phyloP scores from a whole-genome alignment of 2,329 filamentous ascomycete genomes.

The Aureobasidium lini region DNA sequence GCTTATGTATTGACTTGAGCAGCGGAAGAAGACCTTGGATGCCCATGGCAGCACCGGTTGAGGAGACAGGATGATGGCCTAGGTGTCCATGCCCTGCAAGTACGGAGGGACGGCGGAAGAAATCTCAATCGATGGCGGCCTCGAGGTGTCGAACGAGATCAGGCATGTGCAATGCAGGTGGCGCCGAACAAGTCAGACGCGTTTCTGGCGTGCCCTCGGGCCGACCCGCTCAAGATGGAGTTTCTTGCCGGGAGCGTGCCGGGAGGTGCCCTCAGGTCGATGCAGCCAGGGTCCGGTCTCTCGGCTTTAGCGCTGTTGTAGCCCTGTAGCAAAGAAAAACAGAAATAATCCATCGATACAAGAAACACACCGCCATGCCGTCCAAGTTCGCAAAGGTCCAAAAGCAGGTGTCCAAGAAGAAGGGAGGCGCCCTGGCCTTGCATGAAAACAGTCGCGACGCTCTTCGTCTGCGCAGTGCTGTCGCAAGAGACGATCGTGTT shows the following conservation, averaged over 20 bases:
- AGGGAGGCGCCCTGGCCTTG: conserved; percentile 62
- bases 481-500: conserved; percentile 74
- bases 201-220: not conserved
- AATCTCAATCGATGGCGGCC: not conserved
- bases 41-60: not conserved
- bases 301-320: not conserved
- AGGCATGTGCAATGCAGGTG: not conserved
- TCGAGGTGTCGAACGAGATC: not conserved
- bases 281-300: not conserved
- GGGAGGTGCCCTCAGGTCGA: not conserved
- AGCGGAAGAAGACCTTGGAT: conserved; percentile 4
- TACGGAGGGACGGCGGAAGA: not conserved
- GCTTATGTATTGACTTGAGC: conserved; percentile 92
- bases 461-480: conserved; percentile 69
- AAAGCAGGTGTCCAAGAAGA: conserved; percentile 87
- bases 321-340: not conserved
- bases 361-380: conserved; percentile 54
- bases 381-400: conserved; percentile 69
- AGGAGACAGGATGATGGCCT: not conserved
- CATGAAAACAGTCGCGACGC: conserved; percentile 88
- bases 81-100: not conserved
- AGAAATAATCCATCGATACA: not conserved
- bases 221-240: not conserved
- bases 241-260: too few species aligned
- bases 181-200: conserved; percentile 1